Conservation (phyloP, 805 yeast genomes). For the Blastobotrys chiropterorum region DNA sequence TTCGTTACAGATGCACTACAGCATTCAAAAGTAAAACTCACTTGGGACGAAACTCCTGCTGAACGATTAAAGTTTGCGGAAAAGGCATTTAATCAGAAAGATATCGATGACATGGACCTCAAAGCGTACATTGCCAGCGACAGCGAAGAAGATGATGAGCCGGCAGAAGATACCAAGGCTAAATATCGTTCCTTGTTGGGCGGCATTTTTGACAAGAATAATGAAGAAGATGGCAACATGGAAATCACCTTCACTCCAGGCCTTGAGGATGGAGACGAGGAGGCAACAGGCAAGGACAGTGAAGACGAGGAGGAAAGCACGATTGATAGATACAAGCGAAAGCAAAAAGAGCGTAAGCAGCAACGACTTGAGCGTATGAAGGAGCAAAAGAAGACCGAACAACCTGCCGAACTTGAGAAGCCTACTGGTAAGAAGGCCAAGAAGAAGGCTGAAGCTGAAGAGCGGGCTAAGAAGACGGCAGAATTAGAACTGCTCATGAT, state of each 20-base stretch:
- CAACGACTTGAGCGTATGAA: constrained; percentile 73
- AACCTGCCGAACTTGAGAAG: constrained; percentile 40
- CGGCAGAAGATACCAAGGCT: constrained; percentile 40
- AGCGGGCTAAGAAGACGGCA: constrained; percentile 46
- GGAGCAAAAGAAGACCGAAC: constrained; percentile 40
- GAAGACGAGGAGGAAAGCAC: constrained; percentile 60
- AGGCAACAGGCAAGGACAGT: constrained; percentile 26
- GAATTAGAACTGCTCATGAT: constrained; percentile 69
- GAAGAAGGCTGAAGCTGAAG: constrained; percentile 19
- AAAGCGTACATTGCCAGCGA: constrained; percentile 75
- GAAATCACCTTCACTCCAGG: constrained; percentile 96
- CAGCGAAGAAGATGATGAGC: constrained; percentile 51
- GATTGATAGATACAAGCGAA: constrained; percentile 71
- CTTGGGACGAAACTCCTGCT: constrained; percentile 98
- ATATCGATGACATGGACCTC: constrained; percentile 33
- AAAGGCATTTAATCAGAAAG: constrained; percentile 80
- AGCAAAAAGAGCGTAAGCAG: constrained; percentile 89
- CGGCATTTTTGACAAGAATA: constrained; percentile 9
- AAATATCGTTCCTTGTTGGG: constrained; percentile 52
- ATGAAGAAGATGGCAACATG: constrained; percentile 59
- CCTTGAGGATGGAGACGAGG: constrained; percentile 41
- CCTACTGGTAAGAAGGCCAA: constrained; percentile 13
- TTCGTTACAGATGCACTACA: constrained; percentile 95
- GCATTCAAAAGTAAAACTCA: constrained; percentile 89
- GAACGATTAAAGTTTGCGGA: constrained; percentile 73